These are phyloP conservation scores for Phalaenopsis hybrid DNA, from an alignment of 116 monocot genomes.

Conservation along the genomic window DNA sequence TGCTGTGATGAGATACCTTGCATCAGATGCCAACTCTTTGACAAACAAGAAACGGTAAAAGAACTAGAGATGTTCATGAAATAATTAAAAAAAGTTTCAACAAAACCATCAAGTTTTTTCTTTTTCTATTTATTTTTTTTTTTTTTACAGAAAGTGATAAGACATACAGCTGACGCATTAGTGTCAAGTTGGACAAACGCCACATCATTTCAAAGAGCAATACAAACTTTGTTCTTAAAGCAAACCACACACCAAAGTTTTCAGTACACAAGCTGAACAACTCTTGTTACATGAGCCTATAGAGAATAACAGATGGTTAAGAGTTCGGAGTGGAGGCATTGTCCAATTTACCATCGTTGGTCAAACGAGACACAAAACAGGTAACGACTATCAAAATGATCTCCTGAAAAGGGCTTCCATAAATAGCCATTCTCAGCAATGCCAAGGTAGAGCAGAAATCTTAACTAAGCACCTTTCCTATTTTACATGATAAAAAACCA, in stretches of 20 bases:
- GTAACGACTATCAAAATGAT: neutral
- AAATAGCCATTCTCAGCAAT: neutral
- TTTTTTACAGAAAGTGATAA: neutral
- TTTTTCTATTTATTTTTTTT: no score
- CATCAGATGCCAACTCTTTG: conserved; percentile 1
- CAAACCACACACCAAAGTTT: neutral
- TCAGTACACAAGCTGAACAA: neutral
- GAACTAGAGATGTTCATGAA: neutral
- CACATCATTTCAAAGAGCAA: neutral
- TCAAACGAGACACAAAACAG: neutral
- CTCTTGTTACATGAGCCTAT: neutral
- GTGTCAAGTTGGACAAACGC: neutral
- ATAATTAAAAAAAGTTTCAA: neutral
- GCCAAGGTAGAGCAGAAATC: no score
- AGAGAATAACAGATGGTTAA: neutral
- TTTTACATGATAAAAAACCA: neutral
- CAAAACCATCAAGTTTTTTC: neutral
- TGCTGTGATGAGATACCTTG: conserved; percentile 26
- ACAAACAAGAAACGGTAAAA: neutral
- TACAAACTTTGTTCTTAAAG: neutral
- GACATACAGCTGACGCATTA: neutral
- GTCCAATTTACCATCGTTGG: neutral
- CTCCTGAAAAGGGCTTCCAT: neutral
- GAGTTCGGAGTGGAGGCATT: neutral
- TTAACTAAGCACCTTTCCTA: neutral